Conservation (phyloP, 768 basidiomycete species). For the Termitomyces sp. region DNA sequence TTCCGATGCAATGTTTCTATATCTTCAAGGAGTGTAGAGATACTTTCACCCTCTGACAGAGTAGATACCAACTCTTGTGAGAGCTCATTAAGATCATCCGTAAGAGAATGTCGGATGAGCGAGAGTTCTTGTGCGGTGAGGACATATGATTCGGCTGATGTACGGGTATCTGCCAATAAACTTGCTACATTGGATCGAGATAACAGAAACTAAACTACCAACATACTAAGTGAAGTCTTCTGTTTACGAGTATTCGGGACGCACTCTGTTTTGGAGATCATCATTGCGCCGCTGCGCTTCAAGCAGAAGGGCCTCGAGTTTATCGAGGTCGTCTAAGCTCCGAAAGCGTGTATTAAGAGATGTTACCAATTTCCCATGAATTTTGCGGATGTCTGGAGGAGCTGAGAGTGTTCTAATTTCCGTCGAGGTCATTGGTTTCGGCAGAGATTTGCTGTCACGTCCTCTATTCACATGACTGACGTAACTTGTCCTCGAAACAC, state of each 20-base stretch:
- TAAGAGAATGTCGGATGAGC: conserved; percentile 67
- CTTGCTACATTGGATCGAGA: conserved; percentile 44
- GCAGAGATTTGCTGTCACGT: conserved; percentile 3
- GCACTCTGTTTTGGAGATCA: conserved; percentile 40
- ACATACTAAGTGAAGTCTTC: conserved; percentile 25
- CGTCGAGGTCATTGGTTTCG: conserved; percentile 12
- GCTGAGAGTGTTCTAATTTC: conserved; percentile 43
- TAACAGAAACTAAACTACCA: conserved; percentile 50
- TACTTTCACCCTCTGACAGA: conserved; percentile 37
- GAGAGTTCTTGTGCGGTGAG: conserved; percentile 68
- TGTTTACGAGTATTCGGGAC: conserved; percentile 19
- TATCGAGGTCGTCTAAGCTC: conserved; percentile 45
- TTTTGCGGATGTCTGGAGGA: conserved; percentile 35
- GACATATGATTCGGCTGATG: conserved; percentile 41
- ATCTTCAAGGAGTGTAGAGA: conserved; percentile 71
- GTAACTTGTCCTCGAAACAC: too few relatives aligned
- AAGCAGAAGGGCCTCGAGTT: conserved; percentile 37
- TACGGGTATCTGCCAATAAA: conserved; percentile 43
- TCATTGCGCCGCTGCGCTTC: conserved; percentile 33
- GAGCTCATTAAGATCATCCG: conserved; percentile 71
- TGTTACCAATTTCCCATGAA: conserved; percentile 27
- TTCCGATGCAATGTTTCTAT: conserved; percentile 75
- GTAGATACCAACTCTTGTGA: conserved; percentile 59
- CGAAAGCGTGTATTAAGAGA: conserved; percentile 42
- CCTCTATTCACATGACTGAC: too few relatives aligned